Evolutionary conservation across 306 rosid species (phyloP).

Genomic region (Abrus pulchellus): DNA sequence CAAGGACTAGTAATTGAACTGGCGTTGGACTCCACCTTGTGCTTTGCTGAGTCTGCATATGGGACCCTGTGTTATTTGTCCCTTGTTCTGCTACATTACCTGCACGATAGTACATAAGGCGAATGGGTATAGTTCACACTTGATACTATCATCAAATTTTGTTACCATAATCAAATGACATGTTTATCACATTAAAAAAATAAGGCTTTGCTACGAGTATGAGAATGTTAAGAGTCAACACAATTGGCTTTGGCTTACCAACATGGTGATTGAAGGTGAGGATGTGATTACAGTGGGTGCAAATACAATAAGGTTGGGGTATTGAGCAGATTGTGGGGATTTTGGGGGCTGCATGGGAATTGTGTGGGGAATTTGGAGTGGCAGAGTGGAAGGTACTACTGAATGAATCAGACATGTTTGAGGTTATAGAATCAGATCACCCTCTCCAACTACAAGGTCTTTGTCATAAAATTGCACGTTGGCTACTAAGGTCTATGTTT

Average conservation of each 20-base stretch:
- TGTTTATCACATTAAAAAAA: not conserved
- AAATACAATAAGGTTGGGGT: slow-evolving; percentile 52
- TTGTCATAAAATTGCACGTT: slow-evolving; percentile 8
- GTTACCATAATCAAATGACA: not conserved
- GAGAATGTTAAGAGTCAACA: not conserved
- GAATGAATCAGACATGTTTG: slow-evolving; percentile 55
- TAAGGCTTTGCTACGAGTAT: not conserved
- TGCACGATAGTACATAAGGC: not conserved
- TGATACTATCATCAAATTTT: not conserved
- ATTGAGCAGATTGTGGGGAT: slow-evolving; percentile 38
- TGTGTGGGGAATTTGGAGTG: slow-evolving; percentile 45
- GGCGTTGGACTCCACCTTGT: slow-evolving; percentile 84
- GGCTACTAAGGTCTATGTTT: slow-evolving; percentile 23
- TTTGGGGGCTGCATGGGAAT: slow-evolving; percentile 47
- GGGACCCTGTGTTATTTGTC: slow-evolving; percentile 26
- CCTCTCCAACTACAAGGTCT: slow-evolving; percentile 11
- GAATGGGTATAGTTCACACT: not conserved
- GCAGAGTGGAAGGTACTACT: slow-evolving; percentile 42
- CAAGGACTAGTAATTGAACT: slow-evolving; percentile 65
- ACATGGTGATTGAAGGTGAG: slow-evolving; percentile 48
- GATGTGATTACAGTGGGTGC: slow-evolving; percentile 51
- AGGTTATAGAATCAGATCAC: slow-evolving; percentile 21
- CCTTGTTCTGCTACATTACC: slow-evolving; percentile 47
- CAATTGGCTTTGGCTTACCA: slow-evolving; percentile 48
- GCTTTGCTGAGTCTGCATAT: slow-evolving; percentile 46